phyloP scores from a whole-genome alignment of 2,329 filamentous ascomycete genomes.

The Claviceps arundinis region DNA sequence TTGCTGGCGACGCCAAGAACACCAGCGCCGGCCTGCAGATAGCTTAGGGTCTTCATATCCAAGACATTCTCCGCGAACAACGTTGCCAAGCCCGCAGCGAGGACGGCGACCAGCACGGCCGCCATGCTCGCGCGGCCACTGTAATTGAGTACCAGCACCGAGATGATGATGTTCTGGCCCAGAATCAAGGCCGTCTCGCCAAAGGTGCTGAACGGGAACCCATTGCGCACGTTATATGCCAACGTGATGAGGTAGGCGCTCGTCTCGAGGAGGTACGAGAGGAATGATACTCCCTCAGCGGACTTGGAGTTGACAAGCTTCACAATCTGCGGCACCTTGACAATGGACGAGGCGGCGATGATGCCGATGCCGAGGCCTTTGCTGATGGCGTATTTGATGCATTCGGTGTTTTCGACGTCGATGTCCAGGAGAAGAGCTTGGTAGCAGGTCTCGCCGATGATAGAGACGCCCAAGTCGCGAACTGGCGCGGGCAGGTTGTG shows the following conservation, averaged over 20 bases:
- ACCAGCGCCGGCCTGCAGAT: constrained; percentile 75
- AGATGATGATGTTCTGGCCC: constrained; percentile 83
- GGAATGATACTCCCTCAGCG: constrained; percentile 72
- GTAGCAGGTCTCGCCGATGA: constrained; percentile 80
- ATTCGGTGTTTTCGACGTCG: constrained; percentile 61
- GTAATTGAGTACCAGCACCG: constrained; percentile 74
- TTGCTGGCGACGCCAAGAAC: constrained; percentile 78
- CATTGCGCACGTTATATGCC: constrained; percentile 82
- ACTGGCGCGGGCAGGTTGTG: constrained; percentile 62
- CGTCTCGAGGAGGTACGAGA: constrained; percentile 88
- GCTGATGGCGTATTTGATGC: constrained; percentile 79
- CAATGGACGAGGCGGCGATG: constrained; percentile 75
- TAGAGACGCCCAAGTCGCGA: constrained; percentile 58
- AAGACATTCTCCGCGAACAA: constrained; percentile 57
- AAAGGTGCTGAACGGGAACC: constrained; percentile 91
- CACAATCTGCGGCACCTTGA: constrained; percentile 94
- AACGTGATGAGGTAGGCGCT: constrained; percentile 76
- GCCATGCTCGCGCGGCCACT: constrained; percentile 54
- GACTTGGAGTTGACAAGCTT: constrained; percentile 77
- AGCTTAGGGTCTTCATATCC: constrained; percentile 52
- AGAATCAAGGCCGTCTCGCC: constrained; percentile 90
- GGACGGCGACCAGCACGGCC: constrained; percentile 62
- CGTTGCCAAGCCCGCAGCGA: constrained; percentile 56
- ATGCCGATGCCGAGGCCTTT: constrained; percentile 91
- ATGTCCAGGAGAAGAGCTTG: constrained; percentile 73